A percentile compares a stretch with the other conserved stretches of the same genome.
phyloP scores from a whole-genome alignment of 306 rosid genomes.

The Gleditsia sinensis region DNA sequence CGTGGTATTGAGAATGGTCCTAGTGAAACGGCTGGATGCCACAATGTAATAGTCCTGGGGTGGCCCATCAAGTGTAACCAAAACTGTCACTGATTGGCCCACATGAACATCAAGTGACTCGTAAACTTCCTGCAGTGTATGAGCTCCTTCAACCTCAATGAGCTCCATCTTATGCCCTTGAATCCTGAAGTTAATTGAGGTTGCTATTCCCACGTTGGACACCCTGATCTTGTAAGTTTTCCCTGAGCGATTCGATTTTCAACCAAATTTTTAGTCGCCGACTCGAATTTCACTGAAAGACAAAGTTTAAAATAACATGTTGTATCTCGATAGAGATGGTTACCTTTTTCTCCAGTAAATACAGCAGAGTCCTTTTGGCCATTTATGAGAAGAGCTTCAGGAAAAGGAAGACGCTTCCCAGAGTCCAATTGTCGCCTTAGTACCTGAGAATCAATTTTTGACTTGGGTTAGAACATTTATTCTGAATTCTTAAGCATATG shows the following conservation, averaged over 20 bases:
- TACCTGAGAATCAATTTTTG: constrained; percentile 37
- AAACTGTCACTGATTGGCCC: constrained; percentile 70
- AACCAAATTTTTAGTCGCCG: neutral
- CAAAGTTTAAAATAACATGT: no score
- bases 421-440: constrained; percentile 55
- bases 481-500: neutral
- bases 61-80: constrained; percentile 46
- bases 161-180: constrained; percentile 64
- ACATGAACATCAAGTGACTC: constrained; percentile 71
- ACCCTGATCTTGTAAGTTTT: constrained; percentile 76
- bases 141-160: constrained; percentile 89
- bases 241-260: constrained; percentile 44
- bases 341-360: constrained; percentile 63
- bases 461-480: neutral
- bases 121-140: constrained; percentile 67
- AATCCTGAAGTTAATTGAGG: constrained; percentile 73
- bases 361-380: constrained; percentile 40
- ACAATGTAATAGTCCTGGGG: constrained; percentile 55
- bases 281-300: neutral
- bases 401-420: constrained; percentile 59
- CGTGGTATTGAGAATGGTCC: constrained; percentile 41
- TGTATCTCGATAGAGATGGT: neutral
- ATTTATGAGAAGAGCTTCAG: constrained; percentile 74
- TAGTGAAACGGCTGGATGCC: constrained; percentile 68
- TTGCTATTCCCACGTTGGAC: constrained; percentile 69